These are phyloP conservation scores for Kluyveromyces marxianus DNA, from an alignment of 1,139 yeast genomes.

Conservation along the genomic window DNA sequence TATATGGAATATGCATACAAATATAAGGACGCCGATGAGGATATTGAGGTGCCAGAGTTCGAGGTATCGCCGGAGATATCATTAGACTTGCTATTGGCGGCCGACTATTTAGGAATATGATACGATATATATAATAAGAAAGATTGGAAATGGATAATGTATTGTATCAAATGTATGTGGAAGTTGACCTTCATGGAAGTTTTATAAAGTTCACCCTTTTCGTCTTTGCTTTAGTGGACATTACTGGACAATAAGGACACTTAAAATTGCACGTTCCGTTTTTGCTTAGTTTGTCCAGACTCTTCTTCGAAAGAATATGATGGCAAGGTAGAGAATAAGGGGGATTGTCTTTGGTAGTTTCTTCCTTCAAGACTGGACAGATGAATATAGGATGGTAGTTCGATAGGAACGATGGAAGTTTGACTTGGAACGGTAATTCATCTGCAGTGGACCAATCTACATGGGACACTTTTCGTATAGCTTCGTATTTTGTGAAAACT, in stretches of 20 bases:
- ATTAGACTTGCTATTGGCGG: constrained; percentile 80
- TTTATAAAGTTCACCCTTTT: constrained; percentile 25
- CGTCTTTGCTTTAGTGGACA: constrained; percentile 28
- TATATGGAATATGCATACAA: constrained; percentile 72
- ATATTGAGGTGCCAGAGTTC: constrained; percentile 68
- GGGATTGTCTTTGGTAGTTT: constrained; percentile 53
- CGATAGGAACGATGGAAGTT: constrained; percentile 42
- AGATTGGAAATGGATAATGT: not conserved
- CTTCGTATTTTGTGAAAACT: constrained; percentile 55
- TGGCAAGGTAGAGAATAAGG: constrained; percentile 60
- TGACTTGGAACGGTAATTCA: constrained; percentile 55
- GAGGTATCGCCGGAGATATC: constrained; percentile 93
- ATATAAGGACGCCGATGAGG: constrained; percentile 52
- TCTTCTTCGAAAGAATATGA: constrained; percentile 49
- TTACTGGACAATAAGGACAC: constrained; percentile 61
- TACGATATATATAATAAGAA: constrained; percentile 1
- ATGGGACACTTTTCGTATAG: constrained; percentile 36
- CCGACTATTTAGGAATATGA: constrained; percentile 65
- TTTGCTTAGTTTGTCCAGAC: constrained; percentile 37
- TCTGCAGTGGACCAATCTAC: constrained; percentile 50
- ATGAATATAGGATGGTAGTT: constrained; percentile 79
- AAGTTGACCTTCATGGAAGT: constrained; percentile 11
- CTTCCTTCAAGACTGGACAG: constrained; percentile 88
- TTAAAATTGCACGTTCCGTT: constrained; percentile 40
- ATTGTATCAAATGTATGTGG: not conserved